Base-by-base conservation (phyloP, 345 rosid species). In the Brassica juncea region DNA sequence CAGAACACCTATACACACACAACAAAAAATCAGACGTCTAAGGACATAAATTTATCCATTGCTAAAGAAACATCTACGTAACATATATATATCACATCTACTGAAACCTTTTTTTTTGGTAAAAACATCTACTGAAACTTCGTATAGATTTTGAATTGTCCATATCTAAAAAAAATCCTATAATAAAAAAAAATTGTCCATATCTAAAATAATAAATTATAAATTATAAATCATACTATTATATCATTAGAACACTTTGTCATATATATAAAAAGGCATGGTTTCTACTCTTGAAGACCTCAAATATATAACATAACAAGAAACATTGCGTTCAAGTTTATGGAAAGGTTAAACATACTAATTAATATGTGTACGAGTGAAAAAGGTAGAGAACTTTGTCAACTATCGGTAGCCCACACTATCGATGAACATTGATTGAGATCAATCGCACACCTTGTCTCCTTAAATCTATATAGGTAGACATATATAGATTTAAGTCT, bases 391-490 rank as follows among this genome's bases (percentile, higher is more conserved):
- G 11, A 19, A 70, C 39, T 69, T 75, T 70, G 75, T 75, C 75
- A 80, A 70, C 83, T 70, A 54, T 64, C 25, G 66, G 14, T 75
- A 70, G 72, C 35, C 67, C 75, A 75, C 76, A 27, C 63, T 64
- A 54, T 37, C 42, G 72, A 75, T n/a, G 62, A 75, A 75, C 80
- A 64, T 75, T 63, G 83, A 80, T 70, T 55, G 68, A 39, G 68
- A 70, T 80, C 49, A 7, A 64, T 70, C 72, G 72, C 83, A 70
- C 72, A 75, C 68, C 67, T 31, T 75, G 83, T 80, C 83, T 80
- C 80, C 79, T 68, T 61, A 68, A 68, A 73, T 31, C 7, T 47
- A 37, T 6, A 54, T 27, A 19, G 57, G 57, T 52, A 52, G 57
- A 52, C 57, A n/a, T 52, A 52, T n/a, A 52, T n/a, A 52, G 55